Conservation (phyloP, 1,284 basidiomycete species). For the Xerocomus amazonicus region DNA sequence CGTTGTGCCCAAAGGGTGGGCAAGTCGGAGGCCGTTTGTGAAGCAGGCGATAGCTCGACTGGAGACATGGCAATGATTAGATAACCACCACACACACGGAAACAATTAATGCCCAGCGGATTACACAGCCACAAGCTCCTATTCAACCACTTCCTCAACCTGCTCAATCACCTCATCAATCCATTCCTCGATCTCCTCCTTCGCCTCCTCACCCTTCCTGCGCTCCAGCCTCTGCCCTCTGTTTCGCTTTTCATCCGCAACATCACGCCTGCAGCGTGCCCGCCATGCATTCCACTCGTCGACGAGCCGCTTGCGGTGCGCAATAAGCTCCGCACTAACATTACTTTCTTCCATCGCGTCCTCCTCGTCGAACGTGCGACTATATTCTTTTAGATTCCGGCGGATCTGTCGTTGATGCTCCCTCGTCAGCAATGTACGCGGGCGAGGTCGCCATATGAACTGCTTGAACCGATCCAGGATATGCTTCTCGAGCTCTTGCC, state of each 20-base stretch:
- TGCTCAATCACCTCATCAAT: conserved; percentile 90
- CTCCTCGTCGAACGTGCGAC: conserved; percentile 92
- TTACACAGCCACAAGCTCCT: conserved; percentile 17
- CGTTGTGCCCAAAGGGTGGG: conserved; percentile 48
- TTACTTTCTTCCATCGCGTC: conserved; percentile 95
- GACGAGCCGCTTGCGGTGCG: conserved; percentile 86
- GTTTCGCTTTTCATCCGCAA: conserved; percentile 45
- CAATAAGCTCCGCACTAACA: conserved; percentile 90
- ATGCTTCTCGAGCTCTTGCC: conserved; percentile 86
- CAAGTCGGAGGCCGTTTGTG: conserved; percentile 25
- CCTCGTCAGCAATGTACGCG: conserved; percentile 81
- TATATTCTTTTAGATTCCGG: conserved; percentile 90
- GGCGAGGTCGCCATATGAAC: conserved; percentile 96
- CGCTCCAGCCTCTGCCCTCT: conserved; percentile 38
- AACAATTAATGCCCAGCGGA: background rate
- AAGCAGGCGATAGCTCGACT: conserved; percentile 28
- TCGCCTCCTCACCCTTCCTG: conserved; percentile 52
- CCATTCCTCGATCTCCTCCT: conserved; percentile 88
- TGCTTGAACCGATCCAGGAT: conserved; percentile 97
- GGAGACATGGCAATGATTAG: conserved; percentile 26
- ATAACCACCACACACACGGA: conserved; percentile 1
- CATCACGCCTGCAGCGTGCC: conserved; percentile 53
- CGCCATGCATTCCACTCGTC: conserved; percentile 99
- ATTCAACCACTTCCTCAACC: conserved; percentile 63
- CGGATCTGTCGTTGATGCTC: conserved; percentile 88